Evolutionary conservation across 2,329 filamentous ascomycete genomes (phyloP), one percentile per base, ranked within the genome.

Genomic region (Microcyclospora pomicola): DNA sequence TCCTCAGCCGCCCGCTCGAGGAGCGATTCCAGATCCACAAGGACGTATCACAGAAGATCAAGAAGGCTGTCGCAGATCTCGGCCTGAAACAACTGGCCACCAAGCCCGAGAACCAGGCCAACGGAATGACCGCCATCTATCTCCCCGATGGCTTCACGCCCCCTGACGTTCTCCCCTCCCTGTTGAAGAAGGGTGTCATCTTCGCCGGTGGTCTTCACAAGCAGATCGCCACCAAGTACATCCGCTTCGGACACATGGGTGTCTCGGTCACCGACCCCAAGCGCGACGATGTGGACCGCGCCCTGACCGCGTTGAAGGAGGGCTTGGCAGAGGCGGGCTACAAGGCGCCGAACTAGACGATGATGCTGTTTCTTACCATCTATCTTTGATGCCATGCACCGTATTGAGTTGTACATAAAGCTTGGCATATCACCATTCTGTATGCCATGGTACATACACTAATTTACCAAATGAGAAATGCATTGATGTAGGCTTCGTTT

Each of bases 41-140:
- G 47, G 77, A 78, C 46, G 75, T 77, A 6, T 93, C 85, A 1
- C 75, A 91, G 61, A 80, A 77, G 59, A 76, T 96, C 59, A 96
- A 98, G 74, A 76, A 83, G 57, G 76, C 82, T 13, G 70, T 95
- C 36, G 65, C 75, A 5, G 80, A 82, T 36, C 69, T 96, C 28
- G 91, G 91, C 3, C 71, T 98, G 42, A 82, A 85, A 65, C 82
- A 95, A 59, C 71, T 98, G 29, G 87, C 91, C 15, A 63, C 73
- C 28, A 82, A 88, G 60, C 80, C 82, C 0, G 85, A 88, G 53
- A 82, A 93, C 62, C 88, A 96, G 66, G 86, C 91, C 31, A 88
- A 93, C 60, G 86, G 83, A 53, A 98, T 98, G 91, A 98, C 91
- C 3, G 88, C 91, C 41, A 91, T 98, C 49, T 95, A 91, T 63